Percentiles rank a stretch among this genome's conserved stretches.
phyloP scores from a whole-genome alignment of 306 rosid species.

The Pueraria montana region DNA sequence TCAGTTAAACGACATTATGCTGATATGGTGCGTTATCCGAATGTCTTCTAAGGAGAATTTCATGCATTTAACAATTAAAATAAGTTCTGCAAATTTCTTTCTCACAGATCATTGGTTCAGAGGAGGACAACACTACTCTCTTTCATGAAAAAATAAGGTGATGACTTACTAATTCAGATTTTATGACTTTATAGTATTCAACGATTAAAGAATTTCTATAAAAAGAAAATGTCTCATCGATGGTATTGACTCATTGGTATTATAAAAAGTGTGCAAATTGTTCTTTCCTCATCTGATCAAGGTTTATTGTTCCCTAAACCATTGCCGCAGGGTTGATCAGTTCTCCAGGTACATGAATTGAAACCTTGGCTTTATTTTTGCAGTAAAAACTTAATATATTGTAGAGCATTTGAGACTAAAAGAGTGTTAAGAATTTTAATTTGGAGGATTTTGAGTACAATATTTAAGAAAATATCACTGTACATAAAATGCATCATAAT shows the following conservation, averaged over 20 bases:
- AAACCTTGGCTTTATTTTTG: constrained; percentile 39
- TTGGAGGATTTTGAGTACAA: not conserved
- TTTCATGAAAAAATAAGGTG: constrained; percentile 98
- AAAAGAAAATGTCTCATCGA: constrained; percentile 14
- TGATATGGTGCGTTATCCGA: constrained; percentile 72
- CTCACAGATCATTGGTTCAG: constrained; percentile 77
- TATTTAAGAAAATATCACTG: constrained; percentile 27
- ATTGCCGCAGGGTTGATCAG: constrained; percentile 86
- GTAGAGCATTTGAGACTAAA: constrained; percentile 19
- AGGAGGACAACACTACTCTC: constrained; percentile 82
- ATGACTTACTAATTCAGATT: constrained; percentile 30
- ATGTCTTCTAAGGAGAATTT: constrained; percentile 20
- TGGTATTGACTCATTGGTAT: constrained; percentile 39
- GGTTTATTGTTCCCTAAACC: constrained; percentile 44
- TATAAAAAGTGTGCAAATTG: constrained; percentile 39
- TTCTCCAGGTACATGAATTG: constrained; percentile 76
- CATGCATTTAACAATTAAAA: constrained; percentile 26
- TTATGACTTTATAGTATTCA: constrained; percentile 27
- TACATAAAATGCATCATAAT: constrained; percentile 13
- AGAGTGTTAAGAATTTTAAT: constrained; percentile 19
- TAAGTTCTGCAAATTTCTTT: constrained; percentile 36
- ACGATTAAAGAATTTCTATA: constrained; percentile 37
- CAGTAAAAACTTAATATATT: constrained; percentile 21
- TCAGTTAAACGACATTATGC: constrained; percentile 86
- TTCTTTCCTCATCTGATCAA: constrained; percentile 43